These are phyloP conservation scores for Phascolomyces articulosus DNA, from an alignment of 371 early-diverging fungal genomes.

Conservation along the genomic window DNA sequence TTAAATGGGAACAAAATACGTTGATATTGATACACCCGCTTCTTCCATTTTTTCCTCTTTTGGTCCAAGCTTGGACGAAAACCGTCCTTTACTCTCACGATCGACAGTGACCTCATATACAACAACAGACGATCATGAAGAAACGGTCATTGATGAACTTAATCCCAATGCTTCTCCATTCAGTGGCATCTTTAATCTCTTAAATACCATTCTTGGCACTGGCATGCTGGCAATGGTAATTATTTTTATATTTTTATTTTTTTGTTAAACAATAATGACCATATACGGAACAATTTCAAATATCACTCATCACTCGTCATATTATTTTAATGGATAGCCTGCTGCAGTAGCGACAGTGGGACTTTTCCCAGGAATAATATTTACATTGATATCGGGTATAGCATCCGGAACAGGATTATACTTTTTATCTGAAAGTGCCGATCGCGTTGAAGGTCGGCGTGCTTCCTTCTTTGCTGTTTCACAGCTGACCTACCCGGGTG, in stretches of 20 bases:
- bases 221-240: conserved; percentile 97
- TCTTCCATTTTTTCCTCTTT: conserved; percentile 11
- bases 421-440: conserved; percentile 77
- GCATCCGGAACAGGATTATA: conserved; percentile 85
- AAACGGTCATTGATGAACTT: background rate
- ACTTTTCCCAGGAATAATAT: conserved; percentile 73
- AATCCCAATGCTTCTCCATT: conserved; percentile 28
- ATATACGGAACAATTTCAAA: background rate
- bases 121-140: background rate
- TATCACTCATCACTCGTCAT: background rate
- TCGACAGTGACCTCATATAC: conserved; percentile 12
- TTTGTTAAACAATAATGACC: background rate
- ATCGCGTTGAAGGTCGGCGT: conserved; percentile 68
- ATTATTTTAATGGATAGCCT: conserved; percentile 46
- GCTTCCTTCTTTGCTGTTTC: conserved; percentile 91
- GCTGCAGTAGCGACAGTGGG: conserved; percentile 88
- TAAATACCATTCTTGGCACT: conserved; percentile 94
- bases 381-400: conserved; percentile 76
- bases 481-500: conserved; percentile 88
- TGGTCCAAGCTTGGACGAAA: conserved; percentile 16
- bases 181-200: conserved; percentile 72
- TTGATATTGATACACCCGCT: conserved; percentile 6
- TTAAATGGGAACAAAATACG: background rate
- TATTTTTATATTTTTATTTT: background rate
- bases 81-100: conserved; percentile 19